Evolutionary conservation across 805 yeast genomes (phyloP).

Genomic region (Yamadazyma olivae): DNA sequence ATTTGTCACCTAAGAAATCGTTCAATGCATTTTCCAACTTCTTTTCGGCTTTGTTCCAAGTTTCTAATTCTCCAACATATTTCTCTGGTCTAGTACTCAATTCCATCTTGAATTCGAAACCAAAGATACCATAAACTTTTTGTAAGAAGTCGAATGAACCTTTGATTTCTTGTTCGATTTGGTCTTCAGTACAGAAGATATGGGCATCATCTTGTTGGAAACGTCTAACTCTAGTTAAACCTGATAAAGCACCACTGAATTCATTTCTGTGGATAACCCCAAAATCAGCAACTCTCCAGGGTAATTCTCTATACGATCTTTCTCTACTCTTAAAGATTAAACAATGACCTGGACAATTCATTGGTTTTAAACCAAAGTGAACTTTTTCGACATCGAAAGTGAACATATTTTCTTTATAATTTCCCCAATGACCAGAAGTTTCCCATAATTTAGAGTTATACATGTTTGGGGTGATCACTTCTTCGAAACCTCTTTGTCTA

Average conservation of each 20-base stretch:
- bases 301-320: conserved; percentile 94
- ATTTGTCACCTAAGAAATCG: conserved; percentile 68
- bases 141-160: conserved; percentile 84
- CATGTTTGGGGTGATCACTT: conserved; percentile 99
- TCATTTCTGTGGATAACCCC: conserved; percentile 98
- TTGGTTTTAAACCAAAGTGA: conserved; percentile 89
- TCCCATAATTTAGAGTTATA: conserved; percentile 97
- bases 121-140: conserved; percentile 84
- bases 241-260: conserved; percentile 88
- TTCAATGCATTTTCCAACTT: conserved; percentile 81
- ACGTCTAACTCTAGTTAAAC: conserved; percentile 93
- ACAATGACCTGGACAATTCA: conserved; percentile 93
- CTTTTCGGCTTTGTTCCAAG: conserved; percentile 90
- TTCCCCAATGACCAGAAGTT: conserved; percentile 98
- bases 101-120: conserved; percentile 95
- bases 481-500: conserved; percentile 92
- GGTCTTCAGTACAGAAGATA: conserved; percentile 91
- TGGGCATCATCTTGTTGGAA: conserved; percentile 99
- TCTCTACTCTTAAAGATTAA: conserved; percentile 87
- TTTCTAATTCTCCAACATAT: conserved; percentile 88
- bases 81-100: conserved; percentile 97
- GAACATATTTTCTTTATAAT: conserved; percentile 97
- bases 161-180: conserved; percentile 81
- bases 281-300: conserved; percentile 98
- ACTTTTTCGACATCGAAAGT: conserved; percentile 96